Conservation (phyloP, 2,329 filamentous ascomycete genomes). For the Epicoccum nigrum region DNA sequence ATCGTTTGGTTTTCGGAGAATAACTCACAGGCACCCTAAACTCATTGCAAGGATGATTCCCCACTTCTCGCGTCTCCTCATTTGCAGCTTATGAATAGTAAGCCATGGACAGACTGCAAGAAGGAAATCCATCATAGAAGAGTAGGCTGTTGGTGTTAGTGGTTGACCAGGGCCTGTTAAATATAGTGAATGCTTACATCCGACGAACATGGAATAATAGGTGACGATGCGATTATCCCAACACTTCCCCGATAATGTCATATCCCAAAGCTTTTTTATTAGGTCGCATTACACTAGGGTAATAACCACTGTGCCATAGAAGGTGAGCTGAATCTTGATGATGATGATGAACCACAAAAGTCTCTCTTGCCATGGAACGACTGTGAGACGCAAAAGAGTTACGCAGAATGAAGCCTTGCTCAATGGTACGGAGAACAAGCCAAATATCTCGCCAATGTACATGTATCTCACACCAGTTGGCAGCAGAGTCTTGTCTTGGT, state of each 20-base stretch:
- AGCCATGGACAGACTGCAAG: constrained; percentile 35
- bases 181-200: constrained; percentile 5
- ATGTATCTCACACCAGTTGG: constrained; percentile 14
- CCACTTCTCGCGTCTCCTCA: constrained; percentile 36
- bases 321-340: constrained; percentile 15
- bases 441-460: constrained; percentile 20
- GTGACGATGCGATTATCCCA: constrained; percentile 14
- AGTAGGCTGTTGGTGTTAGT: constrained; percentile 9
- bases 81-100: constrained; percentile 35
- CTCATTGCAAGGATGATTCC: constrained; percentile 35
- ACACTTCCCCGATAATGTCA: constrained; percentile 11
- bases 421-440: constrained; percentile 16
- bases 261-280: constrained; percentile 19
- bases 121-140: constrained; percentile 31
- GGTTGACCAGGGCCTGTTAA: not conserved
- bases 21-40: constrained; percentile 36
- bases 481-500: not conserved
- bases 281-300: constrained; percentile 18
- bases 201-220: constrained; percentile 18
- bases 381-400: constrained; percentile 18
- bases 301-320: constrained; percentile 14
- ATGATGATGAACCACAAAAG: constrained; percentile 25
- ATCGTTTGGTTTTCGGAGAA: too few relatives aligned
- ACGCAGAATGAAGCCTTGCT: constrained; percentile 25
- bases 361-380: constrained; percentile 12